These are phyloP conservation scores for Calonectria fujianensis DNA, from an alignment of 2,329 filamentous ascomycete species.

Conservation along the genomic window DNA sequence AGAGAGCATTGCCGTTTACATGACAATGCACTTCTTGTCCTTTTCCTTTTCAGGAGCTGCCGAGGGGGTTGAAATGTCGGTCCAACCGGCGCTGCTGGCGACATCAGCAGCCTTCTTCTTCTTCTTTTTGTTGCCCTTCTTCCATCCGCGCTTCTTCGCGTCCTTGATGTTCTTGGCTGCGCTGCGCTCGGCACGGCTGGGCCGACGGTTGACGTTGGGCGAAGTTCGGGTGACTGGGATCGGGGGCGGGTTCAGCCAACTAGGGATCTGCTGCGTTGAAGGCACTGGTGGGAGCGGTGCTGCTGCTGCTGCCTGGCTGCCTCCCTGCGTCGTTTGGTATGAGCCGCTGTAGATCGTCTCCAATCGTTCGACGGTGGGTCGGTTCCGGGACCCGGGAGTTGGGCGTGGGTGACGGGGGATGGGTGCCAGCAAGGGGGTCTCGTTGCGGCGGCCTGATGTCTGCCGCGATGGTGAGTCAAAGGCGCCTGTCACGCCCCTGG, in stretches of 20 bases:
- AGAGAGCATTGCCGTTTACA: conserved; percentile 62
- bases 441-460: conserved; percentile 58
- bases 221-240: conserved; percentile 60
- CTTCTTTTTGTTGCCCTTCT: conserved; percentile 63
- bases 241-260: conserved; percentile 62
- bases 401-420: conserved; percentile 71
- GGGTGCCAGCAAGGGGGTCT: conserved; percentile 71
- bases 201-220: conserved; percentile 67
- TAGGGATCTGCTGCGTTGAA: conserved; percentile 52
- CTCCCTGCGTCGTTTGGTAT: conserved; percentile 46
- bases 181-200: conserved; percentile 75
- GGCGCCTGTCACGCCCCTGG: conserved; percentile 72
- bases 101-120: conserved; percentile 62
- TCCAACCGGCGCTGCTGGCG: conserved; percentile 71
- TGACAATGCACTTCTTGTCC: conserved; percentile 71
- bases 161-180: conserved; percentile 78
- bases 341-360: conserved; percentile 72
- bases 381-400: conserved; percentile 56
- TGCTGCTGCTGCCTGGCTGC: conserved; percentile 32
- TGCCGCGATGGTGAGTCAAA: conserved; percentile 67
- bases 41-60: conserved; percentile 63
- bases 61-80: conserved; percentile 66
- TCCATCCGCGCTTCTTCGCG: conserved; percentile 76
- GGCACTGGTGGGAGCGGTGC: conserved; percentile 35
- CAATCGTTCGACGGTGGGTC: conserved; percentile 71